Conservation (phyloP, 805 yeast genomes). For the Ogataea naganishii region DNA sequence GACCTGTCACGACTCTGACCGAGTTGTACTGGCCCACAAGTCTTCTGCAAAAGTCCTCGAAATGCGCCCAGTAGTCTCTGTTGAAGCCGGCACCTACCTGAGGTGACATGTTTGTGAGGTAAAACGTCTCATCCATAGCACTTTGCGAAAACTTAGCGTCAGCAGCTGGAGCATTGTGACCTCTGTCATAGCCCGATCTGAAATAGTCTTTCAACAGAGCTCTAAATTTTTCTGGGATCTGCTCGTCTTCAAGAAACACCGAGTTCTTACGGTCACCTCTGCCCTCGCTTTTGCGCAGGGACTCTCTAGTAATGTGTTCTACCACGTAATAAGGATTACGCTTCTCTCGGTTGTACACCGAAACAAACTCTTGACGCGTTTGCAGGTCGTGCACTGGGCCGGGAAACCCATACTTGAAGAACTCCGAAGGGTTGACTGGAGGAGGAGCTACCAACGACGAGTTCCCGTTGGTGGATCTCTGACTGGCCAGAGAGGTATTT, state of each 20-base stretch:
- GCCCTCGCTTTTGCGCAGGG: slow-evolving; percentile 38
- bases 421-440: slow-evolving; percentile 62
- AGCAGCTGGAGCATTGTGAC: slow-evolving; percentile 98
- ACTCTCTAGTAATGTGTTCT: slow-evolving; percentile 78
- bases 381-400: slow-evolving; percentile 88
- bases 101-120: slow-evolving; percentile 85
- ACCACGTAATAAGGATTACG: slow-evolving; percentile 81
- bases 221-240: slow-evolving; percentile 68
- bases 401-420: slow-evolving; percentile 89
- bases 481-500: slow-evolving; percentile 5
- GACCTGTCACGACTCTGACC: slow-evolving; percentile 90
- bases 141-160: slow-evolving; percentile 83
- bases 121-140: slow-evolving; percentile 95
- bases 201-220: slow-evolving; percentile 78
- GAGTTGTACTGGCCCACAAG: slow-evolving; percentile 62
- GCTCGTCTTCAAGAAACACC: slow-evolving; percentile 80
- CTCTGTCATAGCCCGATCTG: slow-evolving; percentile 93
- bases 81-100: slow-evolving; percentile 98
- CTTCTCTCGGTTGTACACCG: slow-evolving; percentile 78
- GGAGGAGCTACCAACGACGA: slow-evolving; percentile 12
- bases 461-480: slow-evolving; percentile 4
- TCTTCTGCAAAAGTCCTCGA: slow-evolving; percentile 81
- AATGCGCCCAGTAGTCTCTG: slow-evolving; percentile 96
- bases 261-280: slow-evolving; percentile 72
- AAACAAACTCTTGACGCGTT: slow-evolving; percentile 65